Base-by-base conservation (phyloP, 352 stramenopile species). In the Phytophthora brassicae region DNA sequence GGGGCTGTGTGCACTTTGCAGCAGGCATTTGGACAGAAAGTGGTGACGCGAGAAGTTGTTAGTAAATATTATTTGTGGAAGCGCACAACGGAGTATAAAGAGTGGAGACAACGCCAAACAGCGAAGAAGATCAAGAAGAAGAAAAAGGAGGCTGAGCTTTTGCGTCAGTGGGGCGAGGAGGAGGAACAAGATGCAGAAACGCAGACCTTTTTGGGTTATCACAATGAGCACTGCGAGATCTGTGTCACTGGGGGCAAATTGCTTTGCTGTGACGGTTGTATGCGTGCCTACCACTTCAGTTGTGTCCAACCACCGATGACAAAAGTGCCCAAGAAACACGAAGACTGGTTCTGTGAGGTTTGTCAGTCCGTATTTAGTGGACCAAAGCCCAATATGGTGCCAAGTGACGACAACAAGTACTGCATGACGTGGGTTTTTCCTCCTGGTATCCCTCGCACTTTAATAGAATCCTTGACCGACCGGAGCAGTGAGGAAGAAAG, bases 61-160 rank as follows among this genome's bases (percentile, higher is more conserved):
- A 72, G 69, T 24, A 77, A 77, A 16, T 92, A 89, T 44, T 92
- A 89, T 52, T 43, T 75, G 33, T 92, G 80, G 80, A 92, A 92
- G 46, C 70, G 70, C n/a, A 77, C 77, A 24, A 60, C 70, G 16
- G 65, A 68, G 29, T 92, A 82, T 48, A 66, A 68, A 24, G 55
- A 69, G 17, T 92, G 80, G 80, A 69, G 65, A 13, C 75, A 72
- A 29, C 64, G 68, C 9, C 55, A 70, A 23, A 73, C 60, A 17
- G 64, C 61, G 5, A 81, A 74, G 33, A 77, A 77, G 23, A 74
- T 58, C 22, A 84, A 79, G 49, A 80, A 88, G 54, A 85, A 78
- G 47, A 84, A 86, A 50, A 88, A 82, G 43, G 74, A 86, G 51
- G 46, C 57, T 14, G 70, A 70, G 36, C 66, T 68, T 14, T 65